phyloP scores from a whole-genome alignment of 768 basidiomycete species.

The Phlebiopsis gigantea region DNA sequence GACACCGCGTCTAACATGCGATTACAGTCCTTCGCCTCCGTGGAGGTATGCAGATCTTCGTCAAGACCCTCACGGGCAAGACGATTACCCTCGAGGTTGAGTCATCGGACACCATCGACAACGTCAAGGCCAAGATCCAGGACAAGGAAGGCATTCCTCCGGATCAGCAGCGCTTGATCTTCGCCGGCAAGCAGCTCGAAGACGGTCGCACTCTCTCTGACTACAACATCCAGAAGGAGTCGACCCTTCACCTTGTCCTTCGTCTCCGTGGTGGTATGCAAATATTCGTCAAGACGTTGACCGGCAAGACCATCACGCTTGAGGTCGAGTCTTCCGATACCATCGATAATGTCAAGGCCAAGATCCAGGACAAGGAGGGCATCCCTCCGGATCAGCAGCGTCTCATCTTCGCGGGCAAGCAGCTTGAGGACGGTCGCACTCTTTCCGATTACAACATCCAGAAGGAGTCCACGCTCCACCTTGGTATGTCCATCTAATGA shows the following conservation, averaged over 20 bases:
- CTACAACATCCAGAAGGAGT: conserved; percentile 90
- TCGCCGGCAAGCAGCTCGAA: conserved; percentile 47
- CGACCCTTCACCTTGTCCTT: conserved; percentile 77
- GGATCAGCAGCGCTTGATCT: conserved; percentile 31
- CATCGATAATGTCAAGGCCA: conserved; percentile 83
- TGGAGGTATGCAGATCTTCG: conserved; percentile 31
- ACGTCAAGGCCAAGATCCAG: conserved; percentile 31
- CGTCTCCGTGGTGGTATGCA: conserved; percentile 90
- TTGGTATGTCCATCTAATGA: conserved; percentile 24
- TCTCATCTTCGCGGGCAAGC: conserved; percentile 78
- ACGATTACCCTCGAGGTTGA: conserved; percentile 33
- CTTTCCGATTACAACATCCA: conserved; percentile 30
- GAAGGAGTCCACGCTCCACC: conserved; percentile 29
- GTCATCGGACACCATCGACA: conserved; percentile 31
- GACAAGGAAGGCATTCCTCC: conserved; percentile 33
- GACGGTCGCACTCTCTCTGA: conserved; percentile 43
- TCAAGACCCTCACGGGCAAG: conserved; percentile 31
- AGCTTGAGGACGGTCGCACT: conserved; percentile 49
- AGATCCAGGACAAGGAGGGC: conserved; percentile 79
- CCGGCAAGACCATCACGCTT: conserved; percentile 87
- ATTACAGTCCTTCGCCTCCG: conserved; percentile 26
- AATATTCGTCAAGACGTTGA: conserved; percentile 82
- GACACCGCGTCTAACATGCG: not conserved
- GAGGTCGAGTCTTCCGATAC: conserved; percentile 92
- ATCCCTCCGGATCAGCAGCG: conserved; percentile 86